These are phyloP conservation scores for Diplocarpon mali DNA, from an alignment of 2,329 filamentous ascomycete species.

Conservation along the genomic window DNA sequence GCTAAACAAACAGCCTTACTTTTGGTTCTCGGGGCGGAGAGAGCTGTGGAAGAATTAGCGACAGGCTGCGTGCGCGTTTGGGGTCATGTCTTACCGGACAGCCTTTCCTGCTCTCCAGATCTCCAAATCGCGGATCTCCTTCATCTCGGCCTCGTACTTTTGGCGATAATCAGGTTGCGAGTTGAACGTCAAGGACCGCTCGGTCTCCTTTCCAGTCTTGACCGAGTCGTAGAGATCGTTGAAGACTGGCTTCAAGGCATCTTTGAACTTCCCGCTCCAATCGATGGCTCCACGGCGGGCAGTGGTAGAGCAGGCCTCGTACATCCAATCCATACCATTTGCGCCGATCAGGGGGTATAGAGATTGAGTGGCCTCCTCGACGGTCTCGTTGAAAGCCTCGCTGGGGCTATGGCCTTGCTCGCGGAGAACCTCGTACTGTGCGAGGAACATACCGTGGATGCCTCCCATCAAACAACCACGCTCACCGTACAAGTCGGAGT, in stretches of 20 bases:
- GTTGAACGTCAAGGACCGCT: constrained; percentile 97
- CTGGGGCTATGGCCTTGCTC: constrained; percentile 95
- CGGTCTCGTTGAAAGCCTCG: constrained; percentile 99
- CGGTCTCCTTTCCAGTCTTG: constrained; percentile 82
- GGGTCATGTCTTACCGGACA: constrained; percentile 53
- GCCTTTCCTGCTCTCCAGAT: constrained; percentile 99
- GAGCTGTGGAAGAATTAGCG: constrained; percentile 34
- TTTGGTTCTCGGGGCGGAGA: constrained; percentile 80
- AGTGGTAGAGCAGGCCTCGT: constrained; percentile 97
- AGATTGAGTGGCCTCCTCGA: constrained; percentile 97
- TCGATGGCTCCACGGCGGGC: constrained; percentile 97
- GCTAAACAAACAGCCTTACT: constrained; percentile 32
- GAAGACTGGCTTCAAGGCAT: constrained; percentile 96
- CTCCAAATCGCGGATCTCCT: constrained; percentile 95
- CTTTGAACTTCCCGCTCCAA: constrained; percentile 97
- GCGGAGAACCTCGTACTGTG: constrained; percentile 99
- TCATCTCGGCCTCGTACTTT: constrained; percentile 96
- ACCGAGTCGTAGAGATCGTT: constrained; percentile 94
- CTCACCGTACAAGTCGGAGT: constrained; percentile 99
- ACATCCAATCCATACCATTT: constrained; percentile 99
- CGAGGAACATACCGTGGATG: constrained; percentile 99
- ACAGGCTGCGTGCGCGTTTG: not conserved
- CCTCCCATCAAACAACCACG: constrained; percentile 99
- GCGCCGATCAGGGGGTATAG: constrained; percentile 95
- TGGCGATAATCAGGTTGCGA: constrained; percentile 89